Conservation (phyloP, 176 grass and related monocot genomes). For the Hordeum marinum region DNA sequence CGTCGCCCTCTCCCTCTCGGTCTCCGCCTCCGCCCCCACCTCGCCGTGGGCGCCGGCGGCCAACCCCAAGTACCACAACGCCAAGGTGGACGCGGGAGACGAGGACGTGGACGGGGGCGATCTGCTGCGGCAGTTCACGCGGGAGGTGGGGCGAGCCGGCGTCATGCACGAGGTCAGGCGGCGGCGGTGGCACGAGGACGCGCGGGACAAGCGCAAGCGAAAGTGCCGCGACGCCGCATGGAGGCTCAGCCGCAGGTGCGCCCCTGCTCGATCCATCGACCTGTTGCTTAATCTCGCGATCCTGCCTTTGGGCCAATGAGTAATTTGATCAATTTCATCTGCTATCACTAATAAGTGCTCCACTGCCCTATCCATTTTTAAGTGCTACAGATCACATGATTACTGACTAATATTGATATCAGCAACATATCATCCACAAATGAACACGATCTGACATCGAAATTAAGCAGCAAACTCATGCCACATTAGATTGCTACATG, state of each 20-base stretch:
- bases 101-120: conserved; percentile 48
- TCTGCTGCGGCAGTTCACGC: conserved; percentile 39
- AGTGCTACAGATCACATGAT: neutral
- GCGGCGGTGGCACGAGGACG: conserved; percentile 62
- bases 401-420: neutral
- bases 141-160: conserved; percentile 49
- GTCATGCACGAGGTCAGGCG: conserved; percentile 69
- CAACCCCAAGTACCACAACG: conserved; percentile 60
- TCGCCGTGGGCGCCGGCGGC: conserved; percentile 5
- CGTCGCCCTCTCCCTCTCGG: neutral
- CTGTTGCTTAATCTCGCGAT: neutral
- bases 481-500: neutral
- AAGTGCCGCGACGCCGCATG: conserved; percentile 40
- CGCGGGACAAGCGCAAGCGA: conserved; percentile 59
- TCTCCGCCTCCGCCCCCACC: neutral
- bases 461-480: neutral
- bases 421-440: neutral
- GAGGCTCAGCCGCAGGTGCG: conserved; percentile 37
- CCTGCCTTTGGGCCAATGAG: neutral
- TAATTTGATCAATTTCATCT: neutral
- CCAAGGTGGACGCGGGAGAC: conserved; percentile 45
- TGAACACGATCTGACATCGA: neutral
- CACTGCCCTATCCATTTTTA: neutral
- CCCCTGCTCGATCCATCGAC: neutral
- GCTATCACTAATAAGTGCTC: neutral